phyloP scores from a whole-genome alignment of 2,329 filamentous ascomycete species.

The Claviceps quebecensis region DNA sequence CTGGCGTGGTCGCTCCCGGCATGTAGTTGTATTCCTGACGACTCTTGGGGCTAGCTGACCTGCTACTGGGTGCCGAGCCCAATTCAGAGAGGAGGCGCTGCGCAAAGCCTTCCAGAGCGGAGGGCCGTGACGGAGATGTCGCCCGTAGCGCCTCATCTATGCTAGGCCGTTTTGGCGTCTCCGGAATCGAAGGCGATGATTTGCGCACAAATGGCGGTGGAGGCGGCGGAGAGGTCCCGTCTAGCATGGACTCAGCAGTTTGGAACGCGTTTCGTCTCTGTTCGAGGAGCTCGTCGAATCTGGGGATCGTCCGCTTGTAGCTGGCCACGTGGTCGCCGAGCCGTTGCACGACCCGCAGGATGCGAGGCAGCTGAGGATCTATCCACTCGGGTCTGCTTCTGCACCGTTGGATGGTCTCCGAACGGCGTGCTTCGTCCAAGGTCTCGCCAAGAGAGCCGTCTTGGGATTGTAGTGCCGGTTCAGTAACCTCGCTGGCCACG shows the following conservation, averaged over 20 bases:
- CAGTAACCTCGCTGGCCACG: slow-evolving; percentile 3
- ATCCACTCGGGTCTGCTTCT: slow-evolving; percentile 40
- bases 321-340: slow-evolving; percentile 48
- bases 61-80: slow-evolving; percentile 17
- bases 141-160: slow-evolving; percentile 30
- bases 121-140: slow-evolving; percentile 38
- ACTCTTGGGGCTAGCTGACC: slow-evolving; percentile 34
- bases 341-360: slow-evolving; percentile 43
- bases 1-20: slow-evolving; percentile 18
- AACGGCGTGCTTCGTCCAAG: slow-evolving; percentile 19
- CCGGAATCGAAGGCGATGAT: slow-evolving; percentile 17
- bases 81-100: slow-evolving; percentile 49
- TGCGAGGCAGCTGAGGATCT: slow-evolving; percentile 32
- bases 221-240: slow-evolving; percentile 13
- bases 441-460: background rate
- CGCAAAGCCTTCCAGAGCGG: slow-evolving; percentile 45
- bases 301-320: slow-evolving; percentile 51
- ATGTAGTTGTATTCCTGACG: slow-evolving; percentile 29
- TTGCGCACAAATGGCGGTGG: slow-evolving; percentile 12
- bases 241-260: slow-evolving; percentile 37
- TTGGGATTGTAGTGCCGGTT: background rate
- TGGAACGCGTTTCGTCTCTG: slow-evolving; percentile 51
- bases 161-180: slow-evolving; percentile 28
- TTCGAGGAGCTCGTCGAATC: slow-evolving; percentile 59
- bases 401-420: slow-evolving; percentile 35